Percentiles rank a stretch among this genome's conserved stretches.
Evolutionary conservation across 2,329 filamentous ascomycete species (phyloP).

Genomic region (Alternaria panax): DNA sequence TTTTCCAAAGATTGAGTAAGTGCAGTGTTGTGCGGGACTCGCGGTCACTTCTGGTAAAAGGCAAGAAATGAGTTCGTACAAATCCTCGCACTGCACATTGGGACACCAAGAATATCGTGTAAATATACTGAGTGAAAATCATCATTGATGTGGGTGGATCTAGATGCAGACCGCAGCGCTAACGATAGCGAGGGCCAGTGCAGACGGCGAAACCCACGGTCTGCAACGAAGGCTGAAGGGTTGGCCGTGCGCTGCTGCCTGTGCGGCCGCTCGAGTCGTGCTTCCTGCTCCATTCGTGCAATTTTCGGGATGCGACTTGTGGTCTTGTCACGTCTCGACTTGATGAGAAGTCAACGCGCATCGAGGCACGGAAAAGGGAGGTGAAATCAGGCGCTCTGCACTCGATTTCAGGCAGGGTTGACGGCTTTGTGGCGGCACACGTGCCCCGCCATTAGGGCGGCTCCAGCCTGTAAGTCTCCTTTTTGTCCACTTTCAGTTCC

Average conservation of each 20-base stretch:
- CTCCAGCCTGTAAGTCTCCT: constrained; percentile 1
- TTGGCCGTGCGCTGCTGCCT: constrained; percentile 16
- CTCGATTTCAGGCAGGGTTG: background rate
- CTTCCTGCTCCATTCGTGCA: background rate
- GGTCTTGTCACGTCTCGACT: background rate
- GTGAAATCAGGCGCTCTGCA: background rate
- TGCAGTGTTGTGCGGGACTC: constrained; percentile 67
- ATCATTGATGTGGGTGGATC: background rate
- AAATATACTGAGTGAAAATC: background rate
- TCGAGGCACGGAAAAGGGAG: background rate
- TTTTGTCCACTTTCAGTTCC: background rate
- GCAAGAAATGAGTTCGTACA: constrained; percentile 78
- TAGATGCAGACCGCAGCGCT: background rate
- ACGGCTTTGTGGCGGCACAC: constrained; percentile 7
- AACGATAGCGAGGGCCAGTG: background rate
- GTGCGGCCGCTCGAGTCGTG: constrained; percentile 8
- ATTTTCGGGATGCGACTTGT: background rate
- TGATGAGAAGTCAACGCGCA: background rate
- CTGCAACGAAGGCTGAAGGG: constrained; percentile 2
- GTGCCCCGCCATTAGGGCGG: constrained; percentile 8
- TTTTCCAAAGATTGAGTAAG: constrained; percentile 66
- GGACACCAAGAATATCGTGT: background rate
- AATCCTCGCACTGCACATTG: constrained; percentile 70
- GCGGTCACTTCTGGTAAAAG: constrained; percentile 84
- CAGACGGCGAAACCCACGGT: background rate